Evolutionary conservation across 2,329 filamentous ascomycete species (phyloP).

Genomic region (Furcasterigmium furcatum): DNA sequence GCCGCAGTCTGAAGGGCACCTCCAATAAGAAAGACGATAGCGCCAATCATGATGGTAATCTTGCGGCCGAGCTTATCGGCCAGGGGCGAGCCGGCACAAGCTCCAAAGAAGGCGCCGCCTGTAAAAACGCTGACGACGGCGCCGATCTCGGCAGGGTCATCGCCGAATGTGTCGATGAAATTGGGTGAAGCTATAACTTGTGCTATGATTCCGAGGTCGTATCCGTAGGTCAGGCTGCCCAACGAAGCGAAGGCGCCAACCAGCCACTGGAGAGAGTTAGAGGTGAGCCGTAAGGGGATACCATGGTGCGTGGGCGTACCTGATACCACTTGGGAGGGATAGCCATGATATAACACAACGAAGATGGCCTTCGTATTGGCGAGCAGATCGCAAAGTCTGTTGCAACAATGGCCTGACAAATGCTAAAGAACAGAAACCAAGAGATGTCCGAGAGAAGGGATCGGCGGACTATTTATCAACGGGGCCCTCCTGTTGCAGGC

Average conservation of each 20-base stretch:
- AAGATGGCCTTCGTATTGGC: too few relatives aligned
- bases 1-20: slow-evolving; percentile 73
- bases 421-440: too few relatives aligned
- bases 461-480: too few relatives aligned
- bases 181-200: slow-evolving; percentile 46
- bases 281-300: neutral
- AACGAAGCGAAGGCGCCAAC: slow-evolving; percentile 53
- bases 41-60: slow-evolving; percentile 69
- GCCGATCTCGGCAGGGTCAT: slow-evolving; percentile 12
- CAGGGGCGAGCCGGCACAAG: slow-evolving; percentile 57
- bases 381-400: too few relatives aligned
- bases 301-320: neutral
- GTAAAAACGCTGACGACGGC: slow-evolving; percentile 63
- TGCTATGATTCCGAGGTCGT: slow-evolving; percentile 52
- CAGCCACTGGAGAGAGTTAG: slow-evolving; percentile 36
- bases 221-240: slow-evolving; percentile 52
- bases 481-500: too few relatives aligned
- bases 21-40: slow-evolving; percentile 68
- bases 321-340: slow-evolving; percentile 40
- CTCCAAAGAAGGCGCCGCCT: slow-evolving; percentile 70
- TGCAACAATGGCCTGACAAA: too few relatives aligned
- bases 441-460: too few relatives aligned
- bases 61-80: slow-evolving; percentile 67
- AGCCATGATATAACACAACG: slow-evolving; percentile 22
- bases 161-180: slow-evolving; percentile 35